phyloP scores from a whole-genome alignment of 2,329 filamentous ascomycete genomes.

The Ophiostoma angusticollis region DNA sequence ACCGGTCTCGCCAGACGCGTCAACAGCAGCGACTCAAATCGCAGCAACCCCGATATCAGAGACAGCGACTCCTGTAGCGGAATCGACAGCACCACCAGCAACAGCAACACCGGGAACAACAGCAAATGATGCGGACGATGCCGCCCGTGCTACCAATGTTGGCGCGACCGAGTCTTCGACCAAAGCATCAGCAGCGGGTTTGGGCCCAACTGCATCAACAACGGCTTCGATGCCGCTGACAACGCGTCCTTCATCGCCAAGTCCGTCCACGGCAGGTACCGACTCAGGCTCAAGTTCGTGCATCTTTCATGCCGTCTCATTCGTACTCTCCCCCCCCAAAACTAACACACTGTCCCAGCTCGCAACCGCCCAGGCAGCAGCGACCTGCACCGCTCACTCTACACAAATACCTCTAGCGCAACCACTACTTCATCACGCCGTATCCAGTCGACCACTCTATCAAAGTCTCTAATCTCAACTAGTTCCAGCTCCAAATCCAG shows the following conservation, averaged over 20 bases:
- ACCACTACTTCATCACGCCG: too few relatives aligned
- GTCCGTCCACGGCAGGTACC: not conserved
- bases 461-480: too few relatives aligned
- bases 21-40: too few relatives aligned
- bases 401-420: too few relatives aligned
- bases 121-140: not conserved
- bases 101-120: not conserved
- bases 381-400: too few relatives aligned
- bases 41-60: too few relatives aligned
- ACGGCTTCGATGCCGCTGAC: conserved; percentile 3
- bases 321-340: not conserved
- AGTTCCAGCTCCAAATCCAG: too few relatives aligned
- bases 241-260: conserved; percentile 1
- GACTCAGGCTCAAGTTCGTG: not conserved
- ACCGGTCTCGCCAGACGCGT: too few relatives aligned
- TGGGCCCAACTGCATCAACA: not conserved
- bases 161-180: not conserved
- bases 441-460: too few relatives aligned
- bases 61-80: too few relatives aligned
- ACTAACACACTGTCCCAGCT: not conserved
- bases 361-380: not conserved
- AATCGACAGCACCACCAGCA: not conserved
- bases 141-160: not conserved
- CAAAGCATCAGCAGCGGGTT: not conserved
- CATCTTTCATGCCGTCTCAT: not conserved